These are phyloP conservation scores for Candida patagonica DNA, from an alignment of 805 yeast genomes.

Conservation along the genomic window DNA sequence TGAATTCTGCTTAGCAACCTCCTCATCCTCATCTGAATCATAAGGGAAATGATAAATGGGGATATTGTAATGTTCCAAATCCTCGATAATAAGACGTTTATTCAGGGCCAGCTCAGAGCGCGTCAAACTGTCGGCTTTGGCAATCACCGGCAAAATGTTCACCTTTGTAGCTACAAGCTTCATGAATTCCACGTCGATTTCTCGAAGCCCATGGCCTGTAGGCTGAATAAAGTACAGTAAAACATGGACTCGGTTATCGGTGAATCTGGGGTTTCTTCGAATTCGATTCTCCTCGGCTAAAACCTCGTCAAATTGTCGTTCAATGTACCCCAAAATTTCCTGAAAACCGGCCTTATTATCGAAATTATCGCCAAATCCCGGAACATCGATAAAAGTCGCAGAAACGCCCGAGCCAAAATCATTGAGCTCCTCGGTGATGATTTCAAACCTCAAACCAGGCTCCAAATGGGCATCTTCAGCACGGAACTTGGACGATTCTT, in stretches of 20 bases:
- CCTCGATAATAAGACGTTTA: slow-evolving; percentile 67
- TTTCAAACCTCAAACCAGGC: slow-evolving; percentile 30
- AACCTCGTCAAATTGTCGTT: slow-evolving; percentile 61
- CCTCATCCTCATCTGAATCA: slow-evolving; percentile 45
- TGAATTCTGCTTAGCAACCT: slow-evolving; percentile 23
- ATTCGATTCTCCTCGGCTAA: slow-evolving; percentile 72
- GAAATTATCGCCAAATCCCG: slow-evolving; percentile 71
- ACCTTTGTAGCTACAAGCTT: slow-evolving; percentile 69
- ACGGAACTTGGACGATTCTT: slow-evolving; percentile 21
- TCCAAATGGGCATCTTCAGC: slow-evolving; percentile 22
- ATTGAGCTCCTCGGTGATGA: slow-evolving; percentile 28
- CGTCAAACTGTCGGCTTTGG: slow-evolving; percentile 80
- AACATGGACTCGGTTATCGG: slow-evolving; percentile 68
- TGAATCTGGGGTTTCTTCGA: slow-evolving; percentile 59
- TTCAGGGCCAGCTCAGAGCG: slow-evolving; percentile 66
- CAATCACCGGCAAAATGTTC: slow-evolving; percentile 76
- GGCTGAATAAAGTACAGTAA: slow-evolving; percentile 67
- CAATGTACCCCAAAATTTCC: slow-evolving; percentile 51
- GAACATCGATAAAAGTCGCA: slow-evolving; percentile 57
- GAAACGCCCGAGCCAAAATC: slow-evolving; percentile 73
- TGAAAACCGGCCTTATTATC: slow-evolving; percentile 46
- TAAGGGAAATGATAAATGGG: slow-evolving; percentile 70
- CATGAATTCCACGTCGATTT: slow-evolving; percentile 70
- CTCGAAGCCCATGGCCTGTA: slow-evolving; percentile 47
- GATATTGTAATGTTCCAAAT: slow-evolving; percentile 57